Evolutionary conservation across 306 rosid species (phyloP).

Genomic region (Rosa rugosa): DNA sequence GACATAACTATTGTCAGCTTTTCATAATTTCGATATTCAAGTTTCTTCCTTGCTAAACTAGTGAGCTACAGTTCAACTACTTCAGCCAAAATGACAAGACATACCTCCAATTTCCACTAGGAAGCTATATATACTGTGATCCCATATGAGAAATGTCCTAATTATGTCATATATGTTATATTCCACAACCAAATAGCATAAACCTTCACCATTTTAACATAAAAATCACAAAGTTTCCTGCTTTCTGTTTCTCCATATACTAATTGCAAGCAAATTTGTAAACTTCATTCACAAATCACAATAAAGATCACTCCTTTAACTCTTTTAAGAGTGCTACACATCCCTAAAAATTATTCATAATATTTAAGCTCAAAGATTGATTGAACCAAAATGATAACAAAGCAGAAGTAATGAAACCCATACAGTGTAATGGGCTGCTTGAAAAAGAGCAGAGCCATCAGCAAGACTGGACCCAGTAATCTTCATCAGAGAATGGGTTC

Average conservation of each 20-base stretch:
- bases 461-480: conserved; percentile 56
- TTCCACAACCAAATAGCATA: background rate
- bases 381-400: too few relatives aligned
- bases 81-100: background rate
- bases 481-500: conserved; percentile 35
- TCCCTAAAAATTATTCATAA: background rate
- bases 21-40: background rate
- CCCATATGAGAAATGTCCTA: background rate
- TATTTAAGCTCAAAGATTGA: background rate
- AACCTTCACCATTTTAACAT: background rate
- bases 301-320: background rate
- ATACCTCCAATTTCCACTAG: background rate
- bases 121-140: background rate
- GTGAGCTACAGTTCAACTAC: background rate
- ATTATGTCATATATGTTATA: background rate
- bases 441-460: conserved; percentile 68
- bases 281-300: background rate
- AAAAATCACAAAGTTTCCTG: background rate
- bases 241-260: background rate
- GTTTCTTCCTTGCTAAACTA: background rate
- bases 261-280: background rate
- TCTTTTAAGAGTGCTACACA: background rate
- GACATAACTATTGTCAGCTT: background rate
- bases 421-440: conserved; percentile 80
- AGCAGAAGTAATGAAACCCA: background rate